Evolutionary conservation across 805 yeast species (phyloP).

Genomic region (Torulaspora gathmanii): DNA sequence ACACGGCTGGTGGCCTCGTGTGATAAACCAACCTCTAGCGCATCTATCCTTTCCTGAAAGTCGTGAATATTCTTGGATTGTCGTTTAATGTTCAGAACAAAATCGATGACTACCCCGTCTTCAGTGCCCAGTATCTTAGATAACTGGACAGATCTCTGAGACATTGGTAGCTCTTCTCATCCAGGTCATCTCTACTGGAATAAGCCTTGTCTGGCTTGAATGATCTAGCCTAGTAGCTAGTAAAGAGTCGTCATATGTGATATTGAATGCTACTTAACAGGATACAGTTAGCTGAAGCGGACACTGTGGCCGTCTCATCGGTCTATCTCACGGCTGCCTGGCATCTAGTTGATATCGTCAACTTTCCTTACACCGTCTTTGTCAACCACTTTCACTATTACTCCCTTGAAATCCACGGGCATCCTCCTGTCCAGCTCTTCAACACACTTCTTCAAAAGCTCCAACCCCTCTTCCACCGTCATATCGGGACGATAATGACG

Average conservation of each 20-base stretch:
- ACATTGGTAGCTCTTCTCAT: conserved; percentile 4
- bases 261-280: conserved; percentile 2
- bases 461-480: conserved; percentile 71
- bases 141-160: conserved; percentile 16
- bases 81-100: conserved; percentile 39
- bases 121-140: conserved; percentile 33
- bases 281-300: neutral
- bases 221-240: neutral
- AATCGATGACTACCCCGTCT: conserved; percentile 46
- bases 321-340: conserved; percentile 1
- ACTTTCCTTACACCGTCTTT: conserved; percentile 51
- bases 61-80: conserved; percentile 32
- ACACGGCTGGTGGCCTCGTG: conserved; percentile 13
- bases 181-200: neutral
- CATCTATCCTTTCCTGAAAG: conserved; percentile 39
- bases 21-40: conserved; percentile 42
- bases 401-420: conserved; percentile 87
- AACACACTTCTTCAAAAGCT: conserved; percentile 65
- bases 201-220: neutral
- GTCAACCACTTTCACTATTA: conserved; percentile 60
- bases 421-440: conserved; percentile 70
- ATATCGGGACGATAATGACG: conserved; percentile 80
- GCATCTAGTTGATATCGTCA: conserved; percentile 27
- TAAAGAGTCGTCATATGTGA: conserved; percentile 5
- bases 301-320: neutral